phyloP scores from a whole-genome alignment of 2,329 filamentous ascomycete species.

The Pseudopyrenochaeta lycopersici region DNA sequence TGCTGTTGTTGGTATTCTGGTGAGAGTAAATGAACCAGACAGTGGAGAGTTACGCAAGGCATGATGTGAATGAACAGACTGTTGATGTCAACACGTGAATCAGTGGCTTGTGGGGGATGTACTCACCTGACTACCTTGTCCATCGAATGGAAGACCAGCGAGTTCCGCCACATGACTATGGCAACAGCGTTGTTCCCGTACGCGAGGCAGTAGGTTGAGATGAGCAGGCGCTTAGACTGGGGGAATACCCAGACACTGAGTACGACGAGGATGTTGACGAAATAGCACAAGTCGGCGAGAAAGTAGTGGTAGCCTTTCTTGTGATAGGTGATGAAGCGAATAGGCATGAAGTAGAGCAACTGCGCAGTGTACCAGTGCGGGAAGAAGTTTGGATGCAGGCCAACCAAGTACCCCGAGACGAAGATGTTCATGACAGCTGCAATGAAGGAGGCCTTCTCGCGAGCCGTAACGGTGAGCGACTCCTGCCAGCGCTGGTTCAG shows the following conservation, averaged over 20 bases:
- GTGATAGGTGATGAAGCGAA: conserved; percentile 91
- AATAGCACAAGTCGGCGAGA: conserved; percentile 96
- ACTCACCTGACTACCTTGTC: conserved; percentile 89
- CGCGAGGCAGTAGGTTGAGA: conserved; percentile 88
- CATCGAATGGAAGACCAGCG: conserved; percentile 96
- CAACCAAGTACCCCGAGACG: conserved; percentile 92
- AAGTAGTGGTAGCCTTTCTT: conserved; percentile 90
- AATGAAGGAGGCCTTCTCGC: conserved; percentile 97
- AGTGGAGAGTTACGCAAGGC: conserved; percentile 93
- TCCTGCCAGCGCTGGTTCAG: conserved; percentile 88
- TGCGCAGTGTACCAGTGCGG: conserved; percentile 92
- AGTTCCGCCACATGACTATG: conserved; percentile 99
- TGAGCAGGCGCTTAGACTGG: conserved; percentile 87
- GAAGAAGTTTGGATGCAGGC: conserved; percentile 84
- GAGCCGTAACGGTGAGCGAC: conserved; percentile 83
- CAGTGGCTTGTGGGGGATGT: conserved; percentile 1
- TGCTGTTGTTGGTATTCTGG: conserved; percentile 70
- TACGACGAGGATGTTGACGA: conserved; percentile 87
- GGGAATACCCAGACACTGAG: conserved; percentile 92
- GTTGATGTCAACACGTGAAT: conserved; percentile 13
- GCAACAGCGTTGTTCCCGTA: conserved; percentile 97
- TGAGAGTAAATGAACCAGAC: conserved; percentile 83
- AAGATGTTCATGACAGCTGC: conserved; percentile 97
- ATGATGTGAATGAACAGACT: conserved; percentile 99
- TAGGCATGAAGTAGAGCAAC: conserved; percentile 94